Evolutionary conservation across 2,329 filamentous ascomycete genomes (phyloP), one percentile per base, ranked within the genome.

Genomic region (Trichophyton mentagrophytes): DNA sequence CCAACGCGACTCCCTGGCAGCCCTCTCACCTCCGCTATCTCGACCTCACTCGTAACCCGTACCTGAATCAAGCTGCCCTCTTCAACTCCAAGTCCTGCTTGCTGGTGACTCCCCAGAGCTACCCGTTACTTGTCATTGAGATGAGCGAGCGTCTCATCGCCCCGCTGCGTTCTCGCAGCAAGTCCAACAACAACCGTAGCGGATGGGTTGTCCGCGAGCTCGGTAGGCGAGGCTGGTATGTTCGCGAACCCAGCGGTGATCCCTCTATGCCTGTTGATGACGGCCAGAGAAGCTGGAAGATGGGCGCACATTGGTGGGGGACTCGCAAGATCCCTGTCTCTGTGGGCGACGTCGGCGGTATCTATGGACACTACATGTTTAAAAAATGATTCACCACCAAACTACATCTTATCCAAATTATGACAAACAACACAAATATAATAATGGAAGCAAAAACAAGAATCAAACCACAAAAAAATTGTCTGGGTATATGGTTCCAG

Each of bases 281-380:
- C 66, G 84, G 84, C 1, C 72, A 76, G 55, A 78, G 85, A 36
- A 75, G 77, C 67, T 93, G 89, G 89, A 93, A 93, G 77, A 87
- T 90, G 86, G 89, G 89, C 36, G 88, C 88, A 57, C 82, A 84
- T 67, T 88, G 85, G 76, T 92, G 89, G 89, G 89, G 89, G 42
- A 90, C 90, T 84, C 81, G 87, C 64, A 93, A 84, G 70, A 73
- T 82, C 27, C 80, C 81, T 1, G 77, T 83, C 64, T 79, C 77
- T 13, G 73, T 78, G 40, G 78, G 79, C 7, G 80, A 83, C 61
- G 80, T 83, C 4, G 80, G 80, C 25, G 81, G 81, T 2, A 77
- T 83, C 67, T 83, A 83, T 68, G 80, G 79, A 46, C 79, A 81
- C 68, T 83, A 82, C 67, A 82, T 82, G 77, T 83, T 82, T 67